Percentiles rank a stretch among this genome's conserved stretches.
Evolutionary conservation across 1,284 basidiomycete genomes (phyloP).

Genomic region (Xerocomus tenax): DNA sequence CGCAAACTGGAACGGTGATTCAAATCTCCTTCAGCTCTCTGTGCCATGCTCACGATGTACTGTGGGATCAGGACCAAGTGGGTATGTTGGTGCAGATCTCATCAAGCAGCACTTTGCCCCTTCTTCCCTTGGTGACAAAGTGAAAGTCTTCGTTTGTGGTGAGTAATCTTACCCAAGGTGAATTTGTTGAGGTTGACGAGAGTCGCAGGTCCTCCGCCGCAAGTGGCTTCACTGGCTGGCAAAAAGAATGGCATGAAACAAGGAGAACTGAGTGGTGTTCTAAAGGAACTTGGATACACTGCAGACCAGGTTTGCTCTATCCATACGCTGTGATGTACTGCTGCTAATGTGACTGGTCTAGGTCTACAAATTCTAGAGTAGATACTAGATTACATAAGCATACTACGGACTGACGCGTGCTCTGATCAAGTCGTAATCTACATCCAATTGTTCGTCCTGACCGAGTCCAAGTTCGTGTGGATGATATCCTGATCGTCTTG

Average conservation of each 20-base stretch:
- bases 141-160: constrained; percentile 88
- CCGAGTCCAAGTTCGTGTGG: constrained; percentile 5
- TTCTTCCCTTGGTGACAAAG: constrained; percentile 64
- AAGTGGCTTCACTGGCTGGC: constrained; percentile 73
- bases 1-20: constrained; percentile 60
- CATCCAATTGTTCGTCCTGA: constrained; percentile 4
- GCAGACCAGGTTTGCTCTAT: constrained; percentile 58
- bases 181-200: neutral
- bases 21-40: neutral
- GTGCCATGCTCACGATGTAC: constrained; percentile 10
- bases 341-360: constrained; percentile 23
- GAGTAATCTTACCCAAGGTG: constrained; percentile 17
- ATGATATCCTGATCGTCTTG: constrained; percentile 20
- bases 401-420: constrained; percentile 26
- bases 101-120: constrained; percentile 68
- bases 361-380: constrained; percentile 52
- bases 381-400: constrained; percentile 27
- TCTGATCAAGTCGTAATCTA: constrained; percentile 17
- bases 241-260: constrained; percentile 76
- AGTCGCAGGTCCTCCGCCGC: constrained; percentile 67
- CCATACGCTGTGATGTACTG: neutral
- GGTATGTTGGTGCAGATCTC: constrained; percentile 66
- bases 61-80: constrained; percentile 44
- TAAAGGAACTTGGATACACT: constrained; percentile 83
- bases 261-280: constrained; percentile 71